Percentiles rank a stretch among this genome's conserved stretches.
phyloP scores from a whole-genome alignment of 2,329 filamentous ascomycete species.

The Cyphellophora attinorum region DNA sequence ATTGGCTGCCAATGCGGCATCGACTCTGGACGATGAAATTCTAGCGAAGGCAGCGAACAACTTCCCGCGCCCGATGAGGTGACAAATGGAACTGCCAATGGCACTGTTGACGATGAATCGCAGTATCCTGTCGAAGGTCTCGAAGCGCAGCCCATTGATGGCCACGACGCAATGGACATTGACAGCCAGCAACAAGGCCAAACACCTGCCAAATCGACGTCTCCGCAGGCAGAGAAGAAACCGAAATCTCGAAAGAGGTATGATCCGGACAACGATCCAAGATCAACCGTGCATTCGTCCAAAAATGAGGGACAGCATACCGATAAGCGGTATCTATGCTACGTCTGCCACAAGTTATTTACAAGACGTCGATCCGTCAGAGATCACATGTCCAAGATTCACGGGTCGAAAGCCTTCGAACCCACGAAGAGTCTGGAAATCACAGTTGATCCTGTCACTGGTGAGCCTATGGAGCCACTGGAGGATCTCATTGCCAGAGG shows the following conservation, averaged over 20 bases:
- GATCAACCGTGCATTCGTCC: constrained; percentile 17
- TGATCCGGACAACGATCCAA: constrained; percentile 8
- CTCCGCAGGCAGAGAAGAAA: constrained; percentile 9
- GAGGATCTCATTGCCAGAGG: constrained; percentile 18
- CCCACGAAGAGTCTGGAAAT: constrained; percentile 16
- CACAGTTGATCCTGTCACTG: constrained; percentile 16
- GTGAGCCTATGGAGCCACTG: constrained; percentile 17
- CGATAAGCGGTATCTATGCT: constrained; percentile 19
- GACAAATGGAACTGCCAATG: no score
- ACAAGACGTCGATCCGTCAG: constrained; percentile 17
- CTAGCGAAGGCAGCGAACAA: no score
- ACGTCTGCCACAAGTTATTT: constrained; percentile 19
- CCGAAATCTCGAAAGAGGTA: constrained; percentile 11
- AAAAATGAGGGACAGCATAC: constrained; percentile 21
- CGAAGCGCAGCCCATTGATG: constrained; percentile 7
- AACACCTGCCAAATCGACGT: constrained; percentile 1
- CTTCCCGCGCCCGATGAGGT: no score
- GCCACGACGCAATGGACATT: constrained; percentile 10
- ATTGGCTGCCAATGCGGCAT: constrained; percentile 9
- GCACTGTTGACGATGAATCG: constrained; percentile 3
- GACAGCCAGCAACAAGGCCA: constrained; percentile 2
- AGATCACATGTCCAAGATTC: constrained; percentile 20
- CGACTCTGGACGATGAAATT: no score
- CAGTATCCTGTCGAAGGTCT: constrained; percentile 3
- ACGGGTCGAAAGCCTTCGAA: constrained; percentile 18